Percentiles rank a stretch among this genome's conserved stretches.
Evolutionary conservation across 1,284 basidiomycete genomes (phyloP).

Genomic region (Ceratobasidium sp.): DNA sequence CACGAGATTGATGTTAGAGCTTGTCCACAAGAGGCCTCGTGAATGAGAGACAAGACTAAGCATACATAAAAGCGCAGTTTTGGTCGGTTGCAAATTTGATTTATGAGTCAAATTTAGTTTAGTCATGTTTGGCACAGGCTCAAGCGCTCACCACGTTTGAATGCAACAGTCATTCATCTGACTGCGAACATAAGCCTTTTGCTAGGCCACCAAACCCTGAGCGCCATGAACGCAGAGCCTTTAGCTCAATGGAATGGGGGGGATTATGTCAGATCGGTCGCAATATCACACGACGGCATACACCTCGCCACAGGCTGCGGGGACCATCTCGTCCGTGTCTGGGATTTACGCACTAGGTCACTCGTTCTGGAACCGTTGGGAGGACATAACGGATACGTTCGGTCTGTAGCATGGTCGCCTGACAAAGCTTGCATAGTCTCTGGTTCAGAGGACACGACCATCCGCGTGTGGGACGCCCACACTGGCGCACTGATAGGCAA

Average conservation of each 20-base stretch:
- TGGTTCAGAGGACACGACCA: constrained; percentile 37
- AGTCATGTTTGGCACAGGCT: too few species aligned
- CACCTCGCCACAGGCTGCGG: constrained; percentile 29
- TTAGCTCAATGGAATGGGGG: too few species aligned
- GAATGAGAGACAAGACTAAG: background rate
- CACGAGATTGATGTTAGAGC: background rate
- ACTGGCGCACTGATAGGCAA: background rate
- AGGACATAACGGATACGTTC: constrained; percentile 14
- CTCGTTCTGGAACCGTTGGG: background rate
- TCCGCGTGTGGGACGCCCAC: constrained; percentile 38
- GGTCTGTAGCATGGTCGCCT: constrained; percentile 33
- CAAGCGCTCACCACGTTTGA: too few species aligned
- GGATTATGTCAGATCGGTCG: too few species aligned
- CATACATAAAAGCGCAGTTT: constrained; percentile 5
- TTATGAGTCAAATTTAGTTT: too few species aligned
- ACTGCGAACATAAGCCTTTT: too few species aligned
- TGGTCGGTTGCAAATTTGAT: background rate
- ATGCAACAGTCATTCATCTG: too few species aligned
- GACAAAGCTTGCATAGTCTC: constrained; percentile 27
- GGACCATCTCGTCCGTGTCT: constrained; percentile 39
- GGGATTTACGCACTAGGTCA: constrained; percentile 28
- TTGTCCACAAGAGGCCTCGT: background rate
- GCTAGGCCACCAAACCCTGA: too few species aligned
- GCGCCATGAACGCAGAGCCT: too few species aligned
- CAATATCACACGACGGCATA: constrained; percentile 9